These are phyloP conservation scores for Grigorovia yakushimaensis DNA, from an alignment of 805 yeast genomes.

Conservation along the genomic window DNA sequence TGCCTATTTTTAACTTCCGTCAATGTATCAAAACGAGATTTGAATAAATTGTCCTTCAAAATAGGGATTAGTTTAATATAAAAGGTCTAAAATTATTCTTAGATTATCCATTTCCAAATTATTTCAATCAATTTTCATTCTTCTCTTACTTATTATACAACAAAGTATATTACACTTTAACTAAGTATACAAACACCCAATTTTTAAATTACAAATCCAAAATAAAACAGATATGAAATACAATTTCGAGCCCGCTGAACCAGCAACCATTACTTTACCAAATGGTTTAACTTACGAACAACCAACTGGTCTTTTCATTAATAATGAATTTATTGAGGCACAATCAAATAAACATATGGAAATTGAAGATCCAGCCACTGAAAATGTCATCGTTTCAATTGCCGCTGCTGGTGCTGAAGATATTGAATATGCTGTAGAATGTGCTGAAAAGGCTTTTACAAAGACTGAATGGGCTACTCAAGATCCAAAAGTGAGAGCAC, in stretches of 20 bases:
- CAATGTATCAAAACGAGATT: too few species aligned
- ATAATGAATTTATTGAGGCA: constrained; percentile 65
- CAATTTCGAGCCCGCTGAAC: constrained; percentile 15
- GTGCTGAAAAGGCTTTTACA: constrained; percentile 55
- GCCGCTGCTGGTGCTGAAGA: constrained; percentile 52
- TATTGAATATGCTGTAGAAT: constrained; percentile 59
- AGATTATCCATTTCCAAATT: too few species aligned
- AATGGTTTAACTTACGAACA: constrained; percentile 59
- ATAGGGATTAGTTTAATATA: too few species aligned
- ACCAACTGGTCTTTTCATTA: constrained; percentile 84
- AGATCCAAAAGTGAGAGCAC: constrained; percentile 49
- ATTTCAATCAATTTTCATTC: neutral
- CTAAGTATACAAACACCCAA: too few species aligned
- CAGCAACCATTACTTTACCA: constrained; percentile 46
- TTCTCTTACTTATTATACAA: neutral
- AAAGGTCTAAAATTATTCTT: neutral
- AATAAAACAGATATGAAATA: constrained; percentile 1
- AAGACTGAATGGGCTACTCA: constrained; percentile 44
- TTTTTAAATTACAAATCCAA: constrained; percentile 3
- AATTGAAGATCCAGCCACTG: constrained; percentile 53
- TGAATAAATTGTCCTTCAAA: too few species aligned
- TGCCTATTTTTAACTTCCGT: too few species aligned
- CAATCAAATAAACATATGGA: constrained; percentile 45
- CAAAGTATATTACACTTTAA: too few species aligned
- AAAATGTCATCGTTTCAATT: constrained; percentile 48